Conservation (phyloP, 768 basidiomycete genomes). For the Leccinum truebloodii region DNA sequence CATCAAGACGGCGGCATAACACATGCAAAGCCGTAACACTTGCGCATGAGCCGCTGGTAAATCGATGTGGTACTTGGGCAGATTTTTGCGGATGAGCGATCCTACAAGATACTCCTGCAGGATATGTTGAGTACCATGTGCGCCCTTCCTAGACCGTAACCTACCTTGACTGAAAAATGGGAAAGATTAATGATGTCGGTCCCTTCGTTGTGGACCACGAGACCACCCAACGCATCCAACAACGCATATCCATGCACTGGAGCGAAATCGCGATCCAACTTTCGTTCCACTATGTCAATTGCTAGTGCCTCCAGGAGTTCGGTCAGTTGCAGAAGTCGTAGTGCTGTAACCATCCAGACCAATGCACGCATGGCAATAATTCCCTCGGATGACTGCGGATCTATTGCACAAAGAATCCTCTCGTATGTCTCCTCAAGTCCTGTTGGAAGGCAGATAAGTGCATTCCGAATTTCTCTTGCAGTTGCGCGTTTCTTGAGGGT, state of each 20-base stretch:
- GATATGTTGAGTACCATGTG: neutral
- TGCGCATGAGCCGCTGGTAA: neutral
- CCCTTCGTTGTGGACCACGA: constrained; percentile 11
- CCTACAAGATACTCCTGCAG: neutral
- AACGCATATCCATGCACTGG: neutral
- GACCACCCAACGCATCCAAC: constrained; percentile 11
- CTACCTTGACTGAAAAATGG: constrained; percentile 23
- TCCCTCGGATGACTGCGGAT: constrained; percentile 1
- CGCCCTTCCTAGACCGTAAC: neutral
- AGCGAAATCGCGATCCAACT: neutral
- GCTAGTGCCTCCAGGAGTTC: constrained; percentile 14
- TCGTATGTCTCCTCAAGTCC: constrained; percentile 22
- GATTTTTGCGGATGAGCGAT: neutral
- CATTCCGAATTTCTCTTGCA: neutral
- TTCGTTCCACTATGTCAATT: constrained; percentile 7
- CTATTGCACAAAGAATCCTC: constrained; percentile 14
- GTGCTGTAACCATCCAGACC: constrained; percentile 16
- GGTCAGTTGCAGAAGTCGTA: constrained; percentile 5
- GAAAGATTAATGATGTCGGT: constrained; percentile 6
- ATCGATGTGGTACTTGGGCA: constrained; percentile 1
- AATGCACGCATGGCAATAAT: constrained; percentile 6
- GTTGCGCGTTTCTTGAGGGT: constrained; percentile 8
- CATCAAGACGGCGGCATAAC: neutral
- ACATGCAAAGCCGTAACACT: neutral
- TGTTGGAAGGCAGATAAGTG: constrained; percentile 12